Evolutionary conservation across 1,284 basidiomycete species (phyloP).

Genomic region (Spongiforma sp.): DNA sequence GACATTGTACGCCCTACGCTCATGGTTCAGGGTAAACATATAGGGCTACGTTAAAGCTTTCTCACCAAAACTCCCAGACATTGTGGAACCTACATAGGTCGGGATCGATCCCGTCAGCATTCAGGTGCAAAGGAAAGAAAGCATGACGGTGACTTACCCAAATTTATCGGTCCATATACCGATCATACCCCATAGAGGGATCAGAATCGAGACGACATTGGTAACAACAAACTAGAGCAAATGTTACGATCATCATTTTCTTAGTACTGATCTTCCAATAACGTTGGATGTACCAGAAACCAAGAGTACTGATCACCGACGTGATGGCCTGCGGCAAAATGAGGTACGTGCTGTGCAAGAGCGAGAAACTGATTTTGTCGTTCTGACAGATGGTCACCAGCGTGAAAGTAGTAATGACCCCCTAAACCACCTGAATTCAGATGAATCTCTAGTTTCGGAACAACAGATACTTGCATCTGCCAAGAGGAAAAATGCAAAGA

Average conservation of each 20-base stretch:
- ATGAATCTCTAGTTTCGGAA: neutral
- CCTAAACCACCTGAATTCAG: conserved; percentile 43
- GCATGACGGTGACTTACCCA: conserved; percentile 50
- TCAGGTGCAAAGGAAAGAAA: conserved; percentile 1
- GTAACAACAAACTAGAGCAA: conserved; percentile 69
- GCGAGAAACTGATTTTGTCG: conserved; percentile 73
- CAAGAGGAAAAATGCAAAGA: conserved; percentile 78
- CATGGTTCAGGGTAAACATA: conserved; percentile 6
- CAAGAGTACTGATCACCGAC: conserved; percentile 72
- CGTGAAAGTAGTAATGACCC: conserved; percentile 79
- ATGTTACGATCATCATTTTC: conserved; percentile 60
- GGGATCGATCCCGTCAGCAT: neutral
- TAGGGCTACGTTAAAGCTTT: neutral
- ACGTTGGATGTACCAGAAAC: conserved; percentile 82
- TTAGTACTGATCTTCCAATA: conserved; percentile 80
- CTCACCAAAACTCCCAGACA: conserved; percentile 82
- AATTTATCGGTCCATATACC: conserved; percentile 81
- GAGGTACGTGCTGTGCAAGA: conserved; percentile 79
- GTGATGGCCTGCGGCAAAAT: conserved; percentile 75
- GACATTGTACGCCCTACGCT: conserved; percentile 32
- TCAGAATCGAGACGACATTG: conserved; percentile 76
- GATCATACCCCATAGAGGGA: conserved; percentile 87
- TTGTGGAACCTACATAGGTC: conserved; percentile 76
- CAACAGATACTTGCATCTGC: conserved; percentile 56
- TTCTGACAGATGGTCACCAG: conserved; percentile 81